A percentile compares a stretch with the other conserved stretches of the same genome.
These are phyloP conservation scores for Chlamydomonas sp. DNA, from an alignment of 139 green algal species.

Conservation along the genomic window DNA sequence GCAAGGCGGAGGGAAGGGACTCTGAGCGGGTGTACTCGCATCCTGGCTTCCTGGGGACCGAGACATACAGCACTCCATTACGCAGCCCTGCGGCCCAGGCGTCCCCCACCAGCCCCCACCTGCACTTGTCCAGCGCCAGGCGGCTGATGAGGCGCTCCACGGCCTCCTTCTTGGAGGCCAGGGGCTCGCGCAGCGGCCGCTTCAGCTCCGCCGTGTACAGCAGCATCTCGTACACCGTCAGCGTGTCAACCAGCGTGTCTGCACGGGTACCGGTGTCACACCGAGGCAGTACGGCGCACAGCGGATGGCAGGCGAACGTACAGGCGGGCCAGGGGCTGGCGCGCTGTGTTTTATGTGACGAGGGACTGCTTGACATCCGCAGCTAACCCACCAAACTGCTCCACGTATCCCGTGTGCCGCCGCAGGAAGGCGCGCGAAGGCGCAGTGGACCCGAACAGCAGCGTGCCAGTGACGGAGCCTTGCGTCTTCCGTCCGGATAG, in stretches of 20 bases:
- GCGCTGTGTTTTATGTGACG: too few species aligned
- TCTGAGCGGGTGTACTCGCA: too few species aligned
- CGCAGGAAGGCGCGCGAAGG: conserved; percentile 70
- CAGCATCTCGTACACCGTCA: conserved; percentile 78
- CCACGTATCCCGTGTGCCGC: conserved; percentile 80
- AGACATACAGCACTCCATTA: neutral
- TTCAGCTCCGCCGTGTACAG: conserved; percentile 89
- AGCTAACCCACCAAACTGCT: conserved; percentile 72
- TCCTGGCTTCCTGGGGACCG: too few species aligned
- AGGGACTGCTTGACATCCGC: too few species aligned
- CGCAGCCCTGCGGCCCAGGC: neutral
- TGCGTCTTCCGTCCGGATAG: conserved; percentile 73
- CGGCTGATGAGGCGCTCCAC: conserved; percentile 67
- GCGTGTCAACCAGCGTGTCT: conserved; percentile 59
- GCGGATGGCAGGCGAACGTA: too few species aligned
- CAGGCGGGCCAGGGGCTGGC: too few species aligned
- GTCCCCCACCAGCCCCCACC: conserved; percentile 1
- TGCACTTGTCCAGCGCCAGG: conserved; percentile 61
- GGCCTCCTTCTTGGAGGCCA: conserved; percentile 56
- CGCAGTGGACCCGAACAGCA: conserved; percentile 61
- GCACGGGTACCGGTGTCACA: neutral
- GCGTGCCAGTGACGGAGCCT: conserved; percentile 57
- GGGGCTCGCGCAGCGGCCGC: conserved; percentile 49
- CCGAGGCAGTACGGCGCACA: neutral
- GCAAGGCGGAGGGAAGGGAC: too few species aligned